These are phyloP conservation scores for Fraxinus velutina DNA, from an alignment of 305 asterid genomes.

Conservation along the genomic window DNA sequence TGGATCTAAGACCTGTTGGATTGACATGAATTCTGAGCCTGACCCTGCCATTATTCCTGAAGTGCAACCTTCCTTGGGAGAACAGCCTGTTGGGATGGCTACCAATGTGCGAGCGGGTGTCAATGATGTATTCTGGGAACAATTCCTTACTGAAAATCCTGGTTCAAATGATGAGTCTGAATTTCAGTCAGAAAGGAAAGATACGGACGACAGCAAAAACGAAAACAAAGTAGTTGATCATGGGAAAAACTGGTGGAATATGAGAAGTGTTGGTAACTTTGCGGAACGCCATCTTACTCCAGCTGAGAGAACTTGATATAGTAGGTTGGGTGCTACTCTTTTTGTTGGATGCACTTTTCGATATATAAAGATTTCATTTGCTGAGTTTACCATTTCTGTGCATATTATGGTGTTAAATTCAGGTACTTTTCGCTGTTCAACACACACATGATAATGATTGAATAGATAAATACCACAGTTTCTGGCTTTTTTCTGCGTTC, in stretches of 20 bases:
- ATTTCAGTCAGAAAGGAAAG: slow-evolving; percentile 16
- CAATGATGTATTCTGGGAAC: slow-evolving; percentile 91
- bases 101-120: slow-evolving; percentile 51
- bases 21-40: slow-evolving; percentile 67
- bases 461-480: not conserved
- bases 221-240: slow-evolving; percentile 45
- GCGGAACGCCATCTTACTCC: slow-evolving; percentile 63
- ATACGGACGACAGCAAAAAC: slow-evolving; percentile 32
- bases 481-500: not conserved
- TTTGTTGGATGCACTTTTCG: slow-evolving; percentile 19
- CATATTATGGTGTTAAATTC: slow-evolving; percentile 20
- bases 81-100: slow-evolving; percentile 32
- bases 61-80: slow-evolving; percentile 32
- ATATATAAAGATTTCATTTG: slow-evolving; percentile 27
- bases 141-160: slow-evolving; percentile 85
- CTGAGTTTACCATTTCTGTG: slow-evolving; percentile 17
- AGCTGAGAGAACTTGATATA: slow-evolving; percentile 52
- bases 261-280: slow-evolving; percentile 56
- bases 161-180: slow-evolving; percentile 39
- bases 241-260: slow-evolving; percentile 49
- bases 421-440: not conserved
- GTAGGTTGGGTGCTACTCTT: slow-evolving; percentile 26
- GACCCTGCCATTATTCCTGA: slow-evolving; percentile 30
- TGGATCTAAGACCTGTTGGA: slow-evolving; percentile 41
- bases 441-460: not conserved